Percentiles rank a stretch among this genome's conserved stretches.
Evolutionary conservation across 331 rosid species (phyloP).

Genomic region (Quercus tomentella): DNA sequence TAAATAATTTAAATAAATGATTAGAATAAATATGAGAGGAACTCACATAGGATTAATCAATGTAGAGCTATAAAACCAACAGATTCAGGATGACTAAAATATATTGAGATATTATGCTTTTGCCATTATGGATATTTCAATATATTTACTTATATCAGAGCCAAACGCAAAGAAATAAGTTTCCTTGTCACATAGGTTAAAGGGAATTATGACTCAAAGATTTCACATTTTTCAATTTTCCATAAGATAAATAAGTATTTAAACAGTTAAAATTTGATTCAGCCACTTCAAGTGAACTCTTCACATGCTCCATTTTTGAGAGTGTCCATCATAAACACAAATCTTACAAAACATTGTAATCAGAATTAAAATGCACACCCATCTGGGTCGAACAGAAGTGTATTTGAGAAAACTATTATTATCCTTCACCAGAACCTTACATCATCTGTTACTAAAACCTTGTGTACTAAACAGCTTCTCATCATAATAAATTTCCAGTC

Average conservation of each 20-base stretch:
- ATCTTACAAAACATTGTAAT: neutral
- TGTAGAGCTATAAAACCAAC: neutral
- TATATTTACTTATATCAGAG: neutral
- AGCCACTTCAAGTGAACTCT: neutral
- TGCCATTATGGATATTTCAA: neutral
- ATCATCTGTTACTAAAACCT: constrained; percentile 17
- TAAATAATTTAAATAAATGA: neutral
- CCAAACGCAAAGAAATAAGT: neutral
- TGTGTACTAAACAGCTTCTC: neutral
- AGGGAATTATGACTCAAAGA: neutral
- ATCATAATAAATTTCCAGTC: neutral
- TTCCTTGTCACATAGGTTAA: neutral
- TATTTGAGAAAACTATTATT: neutral
- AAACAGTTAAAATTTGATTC: neutral
- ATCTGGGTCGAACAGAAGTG: neutral
- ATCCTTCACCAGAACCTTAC: constrained; percentile 1
- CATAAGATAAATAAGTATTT: neutral
- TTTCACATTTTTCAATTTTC: neutral
- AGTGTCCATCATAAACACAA: neutral
- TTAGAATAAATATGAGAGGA: neutral
- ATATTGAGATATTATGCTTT: neutral
- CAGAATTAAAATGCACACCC: neutral
- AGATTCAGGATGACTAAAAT: neutral
- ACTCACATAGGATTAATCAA: neutral
- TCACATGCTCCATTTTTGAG: neutral